phyloP scores from a whole-genome alignment of 2,329 filamentous ascomycete genomes.

The Cladosporium sp. region DNA sequence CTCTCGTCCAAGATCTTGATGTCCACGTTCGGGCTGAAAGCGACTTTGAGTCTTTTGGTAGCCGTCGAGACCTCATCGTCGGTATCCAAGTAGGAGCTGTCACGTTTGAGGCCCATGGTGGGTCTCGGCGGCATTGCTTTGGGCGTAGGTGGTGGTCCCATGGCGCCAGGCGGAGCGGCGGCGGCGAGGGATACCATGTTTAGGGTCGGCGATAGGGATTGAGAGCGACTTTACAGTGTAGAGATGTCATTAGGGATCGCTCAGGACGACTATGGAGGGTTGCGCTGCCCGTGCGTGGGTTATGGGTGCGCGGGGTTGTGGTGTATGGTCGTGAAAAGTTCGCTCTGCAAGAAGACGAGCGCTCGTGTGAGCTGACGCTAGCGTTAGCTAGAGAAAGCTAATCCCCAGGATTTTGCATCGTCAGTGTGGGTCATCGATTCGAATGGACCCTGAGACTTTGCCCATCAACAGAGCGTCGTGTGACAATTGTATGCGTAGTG shows the following conservation, averaged over 20 bases:
- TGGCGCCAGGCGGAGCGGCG: conserved; percentile 21
- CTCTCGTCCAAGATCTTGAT: conserved; percentile 41
- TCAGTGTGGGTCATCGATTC: not conserved
- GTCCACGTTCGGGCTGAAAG: conserved; percentile 46
- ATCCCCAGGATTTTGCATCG: not conserved
- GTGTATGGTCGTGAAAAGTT: not conserved
- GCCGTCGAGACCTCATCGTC: conserved; percentile 35
- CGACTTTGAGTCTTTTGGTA: conserved; percentile 44
- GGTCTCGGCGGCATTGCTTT: conserved; percentile 25
- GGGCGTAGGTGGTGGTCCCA: conserved; percentile 31
- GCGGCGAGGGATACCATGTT: conserved; percentile 32
- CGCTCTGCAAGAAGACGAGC: not conserved
- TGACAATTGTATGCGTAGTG: too few species aligned
- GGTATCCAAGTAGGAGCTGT: conserved; percentile 33
- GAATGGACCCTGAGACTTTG: too few species aligned
- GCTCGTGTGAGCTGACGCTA: conserved; percentile 6
- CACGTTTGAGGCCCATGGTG: conserved; percentile 32
- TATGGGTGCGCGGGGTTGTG: not conserved
- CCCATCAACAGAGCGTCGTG: too few species aligned
- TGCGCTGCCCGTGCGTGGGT: not conserved
- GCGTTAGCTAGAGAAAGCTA: not conserved
- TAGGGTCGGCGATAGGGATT: not conserved
- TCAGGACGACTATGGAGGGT: not conserved
- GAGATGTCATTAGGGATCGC: conserved; percentile 8
- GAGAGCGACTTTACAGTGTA: not conserved